Evolutionary conservation across 2,329 filamentous ascomycete genomes (phyloP), one percentile per base, ranked within the genome.

Genomic region (Ambrosiella beaveri): DNA sequence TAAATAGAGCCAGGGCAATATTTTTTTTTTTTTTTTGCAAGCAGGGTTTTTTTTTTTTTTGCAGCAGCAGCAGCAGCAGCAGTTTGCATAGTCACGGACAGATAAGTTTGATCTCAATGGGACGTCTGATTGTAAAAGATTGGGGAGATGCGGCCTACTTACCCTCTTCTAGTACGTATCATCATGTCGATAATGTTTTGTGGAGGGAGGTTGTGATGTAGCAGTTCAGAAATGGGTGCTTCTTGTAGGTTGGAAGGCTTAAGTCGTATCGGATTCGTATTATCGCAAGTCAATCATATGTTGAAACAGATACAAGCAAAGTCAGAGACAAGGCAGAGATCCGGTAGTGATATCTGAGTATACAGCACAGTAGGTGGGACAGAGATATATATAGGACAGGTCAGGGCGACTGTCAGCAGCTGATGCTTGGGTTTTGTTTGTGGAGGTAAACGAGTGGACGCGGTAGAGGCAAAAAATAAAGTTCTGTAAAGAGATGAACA

Each of bases 161-260:
- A 58, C 59, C 59, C 56, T 61, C 53, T 58, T 58, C 56, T 58
- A 13, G 56, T 47, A 38, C 59, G 59, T 19, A 61, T 39, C 59
- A 61, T 52, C 51, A 56, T 58, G 35, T 17, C 39, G 44, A 38
- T 12, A 4, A 47, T 8, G n/a, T 41, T 15, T 47, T 47, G 44
- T 47, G 27, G 27, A 4, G 27, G 27, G 27, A 47, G 44, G 44
- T 47, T 47, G n/a, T 15, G 44, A 19, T 47, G 13, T 47, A 15
- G 11, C 40, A 12, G n/a, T 5, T 13, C 9, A 47, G 19, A 15
- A n/a, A 47, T 47, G 5, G n/a, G 15, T 47, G 7, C 8, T 47
- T 19, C n/a, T 5, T 13, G n/a, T 13, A 47, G 1, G n/a, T 8
- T n/a, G 19, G 9, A 47, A n/a, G 11, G 44, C 11, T 15, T 15